phyloP scores from a whole-genome alignment of 2,329 filamentous ascomycete species.

The Sporothrix brunneoviolacea region DNA sequence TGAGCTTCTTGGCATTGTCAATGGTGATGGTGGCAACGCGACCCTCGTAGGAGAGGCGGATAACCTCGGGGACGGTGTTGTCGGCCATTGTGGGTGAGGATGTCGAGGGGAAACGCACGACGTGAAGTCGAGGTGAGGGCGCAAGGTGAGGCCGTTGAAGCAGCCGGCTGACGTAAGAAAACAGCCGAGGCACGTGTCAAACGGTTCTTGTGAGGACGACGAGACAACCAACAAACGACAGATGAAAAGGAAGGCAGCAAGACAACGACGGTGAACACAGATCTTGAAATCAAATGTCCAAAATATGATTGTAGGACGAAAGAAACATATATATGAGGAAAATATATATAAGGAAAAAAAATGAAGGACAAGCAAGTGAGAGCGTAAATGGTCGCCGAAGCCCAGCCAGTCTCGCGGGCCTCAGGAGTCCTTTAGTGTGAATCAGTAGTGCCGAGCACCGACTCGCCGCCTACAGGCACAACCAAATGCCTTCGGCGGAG shows the following conservation, averaged over 20 bases:
- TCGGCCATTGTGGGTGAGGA: slow-evolving; percentile 7
- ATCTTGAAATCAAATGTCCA: background rate
- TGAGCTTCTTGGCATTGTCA: slow-evolving; percentile 79
- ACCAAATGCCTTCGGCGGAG: too few relatives aligned
- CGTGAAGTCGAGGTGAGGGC: background rate
- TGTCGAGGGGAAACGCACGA: background rate
- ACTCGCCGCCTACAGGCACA: slow-evolving; percentile 1
- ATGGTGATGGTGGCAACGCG: slow-evolving; percentile 80
- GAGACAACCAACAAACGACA: background rate
- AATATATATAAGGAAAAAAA: background rate
- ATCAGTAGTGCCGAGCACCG: slow-evolving; percentile 9
- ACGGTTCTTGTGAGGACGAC: background rate
- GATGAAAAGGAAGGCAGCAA: background rate
- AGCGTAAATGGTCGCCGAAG: too few relatives aligned
- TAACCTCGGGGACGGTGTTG: slow-evolving; percentile 29
- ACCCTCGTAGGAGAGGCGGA: slow-evolving; percentile 55
- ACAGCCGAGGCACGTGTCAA: slow-evolving; percentile 15
- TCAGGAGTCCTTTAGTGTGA: background rate
- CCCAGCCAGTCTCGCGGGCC: too few relatives aligned
- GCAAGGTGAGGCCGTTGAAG: background rate
- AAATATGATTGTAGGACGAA: background rate
- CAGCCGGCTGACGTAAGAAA: slow-evolving; percentile 8
- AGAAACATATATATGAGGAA: background rate
- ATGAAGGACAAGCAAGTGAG: background rate
- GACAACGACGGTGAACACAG: too few relatives aligned